Evolutionary conservation across 352 stramenopile species (phyloP), one percentile per base, ranked within the genome.

Genomic region (Plasmopara halstedii): DNA sequence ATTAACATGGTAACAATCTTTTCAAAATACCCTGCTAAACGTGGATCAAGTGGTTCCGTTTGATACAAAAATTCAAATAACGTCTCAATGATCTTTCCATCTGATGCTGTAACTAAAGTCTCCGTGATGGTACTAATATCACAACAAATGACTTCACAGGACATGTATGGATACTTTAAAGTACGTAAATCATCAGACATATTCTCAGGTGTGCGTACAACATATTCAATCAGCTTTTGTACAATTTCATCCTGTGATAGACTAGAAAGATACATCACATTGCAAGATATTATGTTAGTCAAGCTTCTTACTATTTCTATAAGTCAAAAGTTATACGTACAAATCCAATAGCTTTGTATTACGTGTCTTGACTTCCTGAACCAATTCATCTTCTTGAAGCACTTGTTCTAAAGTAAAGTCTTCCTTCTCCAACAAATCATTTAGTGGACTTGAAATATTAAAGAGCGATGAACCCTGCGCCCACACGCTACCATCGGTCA

Each of bases 71-170:
- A 84, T 40, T 76, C 76, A 57, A 98, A 98, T 3, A 98, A 70
- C 5, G 90, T 73, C 44, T 97, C 86, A 10, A 98, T 69, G 29
- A 85, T 88, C 27, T 74, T 67, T 8, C 73, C 73, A 8, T 85
- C 62, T 0, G 49, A 65, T 1, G 59, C 64, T 0, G 48, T 69
- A 7, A 96, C 78, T 10, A 99, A 45, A 14, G 89, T 86, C 56
- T 97, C 83, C 5, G 96, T 86, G 49, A 98, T 97, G 41, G 76
- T 83, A 36, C 84, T 74, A 36, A 98, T 95, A 60, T 99, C 95
- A 56, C 91, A 98, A 70, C 93, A 98, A 43, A 99, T 86, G 37
- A 98, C 88, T 66, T 98, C 95, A 62, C 94, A 98, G 34, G 91
- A 77, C 94, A 98, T 98, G 82, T 98, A 99, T 18, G 95, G 94